Evolutionary conservation across 139 green algal genomes (phyloP).

Genomic region (Chlorella vulgaris): DNA sequence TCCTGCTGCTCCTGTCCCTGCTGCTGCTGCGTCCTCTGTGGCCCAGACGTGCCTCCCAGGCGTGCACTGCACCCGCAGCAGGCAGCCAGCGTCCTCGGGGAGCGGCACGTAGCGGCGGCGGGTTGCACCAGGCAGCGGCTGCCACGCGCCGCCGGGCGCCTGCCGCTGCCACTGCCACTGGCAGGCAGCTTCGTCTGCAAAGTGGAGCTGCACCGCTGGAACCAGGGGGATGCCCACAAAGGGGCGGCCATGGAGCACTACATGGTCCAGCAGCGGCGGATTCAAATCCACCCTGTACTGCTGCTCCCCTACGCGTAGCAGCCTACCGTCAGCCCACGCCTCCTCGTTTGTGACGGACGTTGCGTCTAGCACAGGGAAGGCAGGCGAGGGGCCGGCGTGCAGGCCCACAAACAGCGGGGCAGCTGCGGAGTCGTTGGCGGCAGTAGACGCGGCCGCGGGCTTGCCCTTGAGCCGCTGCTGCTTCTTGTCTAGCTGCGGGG

Average conservation of each 20-base stretch:
- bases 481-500: slow-evolving; percentile 47
- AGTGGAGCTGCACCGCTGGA: slow-evolving; percentile 47
- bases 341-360: slow-evolving; percentile 56
- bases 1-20: too few relatives aligned
- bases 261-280: slow-evolving; percentile 65
- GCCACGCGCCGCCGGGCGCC: slow-evolving; percentile 21
- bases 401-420: slow-evolving; percentile 15
- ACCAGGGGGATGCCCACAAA: slow-evolving; percentile 49
- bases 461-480: slow-evolving; percentile 40
- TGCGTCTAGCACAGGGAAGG: slow-evolving; percentile 44
- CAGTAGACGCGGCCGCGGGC: not conserved
- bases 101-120: slow-evolving; percentile 61
- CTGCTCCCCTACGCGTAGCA: slow-evolving; percentile 62
- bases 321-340: slow-evolving; percentile 64
- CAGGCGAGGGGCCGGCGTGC: slow-evolving; percentile 31
- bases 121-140: slow-evolving; percentile 43
- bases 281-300: slow-evolving; percentile 66
- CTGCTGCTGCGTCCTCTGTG: not conserved
- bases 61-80: slow-evolving; percentile 68
- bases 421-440: not conserved
- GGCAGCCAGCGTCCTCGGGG: slow-evolving; percentile 57
- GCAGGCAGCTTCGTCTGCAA: slow-evolving; percentile 53
- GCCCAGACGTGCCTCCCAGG: slow-evolving; percentile 38
- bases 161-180: slow-evolving; percentile 52
- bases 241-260: slow-evolving; percentile 33